Base-by-base conservation (phyloP, 129 eudicot species). In the Smallanthus sonchifolius region DNA sequence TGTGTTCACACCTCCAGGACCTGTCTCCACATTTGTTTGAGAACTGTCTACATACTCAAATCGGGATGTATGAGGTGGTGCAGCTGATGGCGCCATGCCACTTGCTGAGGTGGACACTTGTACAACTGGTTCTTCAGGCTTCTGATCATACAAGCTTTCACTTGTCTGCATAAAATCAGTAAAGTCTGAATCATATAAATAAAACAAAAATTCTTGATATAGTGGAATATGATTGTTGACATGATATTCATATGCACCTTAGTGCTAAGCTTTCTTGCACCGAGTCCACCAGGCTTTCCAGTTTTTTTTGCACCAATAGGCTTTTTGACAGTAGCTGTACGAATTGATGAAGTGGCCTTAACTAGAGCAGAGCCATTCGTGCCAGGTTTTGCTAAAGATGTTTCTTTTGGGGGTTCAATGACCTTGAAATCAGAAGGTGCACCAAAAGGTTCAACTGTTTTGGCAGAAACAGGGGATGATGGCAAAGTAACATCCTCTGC, bases 131-230 rank as follows among this genome's bases (percentile, higher is more conserved):
- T 88, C 97, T 81, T 88, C 97, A 16, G 97, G 97, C 80, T 91
- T 91, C 83, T 91, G 97, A 45, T 91, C 97, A 67, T 88, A 91
- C 14, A 91, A 87, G 80, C 85, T 82, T 77, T 88, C 97, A 75
- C 78, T 91, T 17, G 89, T 75, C 97, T 91, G 92, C 87, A 76
- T 4, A 8, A 20, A 15, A 32, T 51, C 43, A 30, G 62, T 6
- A 5, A 65, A 17, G 13, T 15, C 20, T 15, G 28, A 43, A 70
- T 32, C 65, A 60, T 60, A 19, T 6, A 44, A 34, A 32, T 69
- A 36, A 44, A 45, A 11, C 14, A 45, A 74, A 43, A 34, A 61
- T 7, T 30, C 32, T 17, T 34, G 13, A 36, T 9, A 6, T 34
- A 14, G 19, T 14, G 5, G 11, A 61, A 61, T 34, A 34, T 34